Evolutionary conservation across 129 eudicot species (phyloP).

Genomic region (Saussurea involucrata): DNA sequence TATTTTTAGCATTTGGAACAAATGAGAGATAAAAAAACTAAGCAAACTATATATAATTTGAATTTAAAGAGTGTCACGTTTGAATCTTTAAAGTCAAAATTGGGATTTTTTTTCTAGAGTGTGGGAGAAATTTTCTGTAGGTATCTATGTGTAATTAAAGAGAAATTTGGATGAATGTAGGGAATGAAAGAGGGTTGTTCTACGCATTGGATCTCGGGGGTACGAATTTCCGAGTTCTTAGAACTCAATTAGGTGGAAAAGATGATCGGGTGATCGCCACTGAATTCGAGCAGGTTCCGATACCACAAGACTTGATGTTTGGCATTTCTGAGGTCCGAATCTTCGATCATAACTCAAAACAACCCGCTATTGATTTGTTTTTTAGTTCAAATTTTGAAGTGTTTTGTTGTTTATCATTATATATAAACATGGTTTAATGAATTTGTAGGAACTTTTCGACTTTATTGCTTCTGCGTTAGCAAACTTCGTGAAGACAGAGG

Average conservation of each 20-base stretch:
- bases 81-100: conserved; percentile 17
- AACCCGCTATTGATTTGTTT: neutral
- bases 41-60: neutral
- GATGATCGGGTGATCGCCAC: conserved; percentile 62
- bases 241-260: conserved; percentile 88
- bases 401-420: neutral
- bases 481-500: conserved; percentile 61
- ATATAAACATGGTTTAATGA: neutral
- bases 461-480: conserved; percentile 74
- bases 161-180: conserved; percentile 26
- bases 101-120: neutral
- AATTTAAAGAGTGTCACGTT: neutral
- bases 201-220: conserved; percentile 94
- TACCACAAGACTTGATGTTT: conserved; percentile 71
- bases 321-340: conserved; percentile 67
- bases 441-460: conserved; percentile 65
- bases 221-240: conserved; percentile 77
- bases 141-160: neutral
- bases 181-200: conserved; percentile 81
- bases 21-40: neutral
- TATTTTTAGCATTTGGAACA: neutral
- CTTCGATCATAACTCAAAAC: neutral
- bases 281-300: conserved; percentile 73
- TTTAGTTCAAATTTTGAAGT: too few species aligned
- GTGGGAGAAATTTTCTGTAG: neutral